These are phyloP conservation scores for Camellia lanceoleosa DNA, from an alignment of 148 eudicot species.

Conservation along the genomic window DNA sequence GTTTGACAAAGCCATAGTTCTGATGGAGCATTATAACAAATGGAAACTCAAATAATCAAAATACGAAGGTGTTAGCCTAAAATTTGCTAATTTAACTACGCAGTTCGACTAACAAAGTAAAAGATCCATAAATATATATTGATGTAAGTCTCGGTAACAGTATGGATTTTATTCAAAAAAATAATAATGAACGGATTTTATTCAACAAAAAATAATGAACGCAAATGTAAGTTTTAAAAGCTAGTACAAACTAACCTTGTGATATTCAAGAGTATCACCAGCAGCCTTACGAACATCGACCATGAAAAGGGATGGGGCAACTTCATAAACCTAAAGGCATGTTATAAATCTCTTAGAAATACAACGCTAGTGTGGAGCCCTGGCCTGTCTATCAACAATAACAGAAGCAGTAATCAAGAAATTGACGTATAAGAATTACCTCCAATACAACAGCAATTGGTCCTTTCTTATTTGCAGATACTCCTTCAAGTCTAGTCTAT, in stretches of 20 bases:
- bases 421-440: constrained; percentile 11
- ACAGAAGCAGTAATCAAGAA: constrained; percentile 9
- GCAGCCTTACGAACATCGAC: constrained; percentile 85
- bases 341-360: not conserved
- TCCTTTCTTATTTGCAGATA: constrained; percentile 57
- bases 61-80: not conserved
- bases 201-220: not conserved
- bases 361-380: not conserved
- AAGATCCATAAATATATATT: not conserved
- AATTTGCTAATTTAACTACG: not conserved
- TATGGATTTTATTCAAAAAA: not conserved
- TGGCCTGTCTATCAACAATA: not conserved
- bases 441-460: constrained; percentile 79
- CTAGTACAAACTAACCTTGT: constrained; percentile 37
- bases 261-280: constrained; percentile 89
- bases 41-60: not conserved
- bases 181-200: not conserved
- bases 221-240: not conserved
- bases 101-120: not conserved
- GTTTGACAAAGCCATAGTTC: not conserved
- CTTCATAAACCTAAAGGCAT: constrained; percentile 66
- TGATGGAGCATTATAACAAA: not conserved
- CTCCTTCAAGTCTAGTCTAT: constrained; percentile 93
- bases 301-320: constrained; percentile 96
- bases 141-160: not conserved